phyloP scores from a whole-genome alignment of 345 rosid species.

The Lumnitzera racemosa region DNA sequence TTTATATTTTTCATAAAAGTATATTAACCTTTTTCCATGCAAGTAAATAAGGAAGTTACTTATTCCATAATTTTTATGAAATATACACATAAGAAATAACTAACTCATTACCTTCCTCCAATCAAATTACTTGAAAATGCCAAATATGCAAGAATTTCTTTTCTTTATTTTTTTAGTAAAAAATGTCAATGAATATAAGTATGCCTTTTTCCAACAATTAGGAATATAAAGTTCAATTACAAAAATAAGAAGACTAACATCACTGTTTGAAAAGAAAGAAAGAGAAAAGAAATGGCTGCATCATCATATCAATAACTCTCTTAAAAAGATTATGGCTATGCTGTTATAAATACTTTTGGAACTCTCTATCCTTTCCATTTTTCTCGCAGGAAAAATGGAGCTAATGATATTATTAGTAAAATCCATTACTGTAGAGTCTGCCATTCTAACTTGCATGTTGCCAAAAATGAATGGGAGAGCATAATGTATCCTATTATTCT shows the following conservation, averaged over 20 bases:
- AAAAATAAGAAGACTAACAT: too few relatives aligned
- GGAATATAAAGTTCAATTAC: too few relatives aligned
- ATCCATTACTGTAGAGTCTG: slow-evolving; percentile 78
- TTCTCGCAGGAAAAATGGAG: slow-evolving; percentile 83
- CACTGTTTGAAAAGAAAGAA: neutral
- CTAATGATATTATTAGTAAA: slow-evolving; percentile 68
- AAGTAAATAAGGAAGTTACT: too few relatives aligned
- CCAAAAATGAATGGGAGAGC: slow-evolving; percentile 69
- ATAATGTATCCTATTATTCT: slow-evolving; percentile 66
- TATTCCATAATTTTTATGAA: too few relatives aligned
- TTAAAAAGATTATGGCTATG: slow-evolving; percentile 71
- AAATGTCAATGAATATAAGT: too few relatives aligned
- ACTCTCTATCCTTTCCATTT: slow-evolving; percentile 63
- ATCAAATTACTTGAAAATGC: slow-evolving; percentile 2
- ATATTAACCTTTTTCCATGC: too few relatives aligned
- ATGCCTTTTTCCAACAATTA: too few relatives aligned
- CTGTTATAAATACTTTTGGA: slow-evolving; percentile 65
- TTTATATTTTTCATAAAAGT: too few relatives aligned
- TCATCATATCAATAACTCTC: slow-evolving; percentile 58
- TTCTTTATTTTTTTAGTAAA: too few relatives aligned
- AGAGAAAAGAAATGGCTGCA: slow-evolving; percentile 40
- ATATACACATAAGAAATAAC: slow-evolving; percentile 1
- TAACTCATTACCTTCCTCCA: slow-evolving; percentile 6
- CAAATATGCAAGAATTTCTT: neutral
- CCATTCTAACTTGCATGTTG: slow-evolving; percentile 63